Evolutionary conservation across 129 eudicot genomes (phyloP).

Genomic region (Tanacetum coccineum): DNA sequence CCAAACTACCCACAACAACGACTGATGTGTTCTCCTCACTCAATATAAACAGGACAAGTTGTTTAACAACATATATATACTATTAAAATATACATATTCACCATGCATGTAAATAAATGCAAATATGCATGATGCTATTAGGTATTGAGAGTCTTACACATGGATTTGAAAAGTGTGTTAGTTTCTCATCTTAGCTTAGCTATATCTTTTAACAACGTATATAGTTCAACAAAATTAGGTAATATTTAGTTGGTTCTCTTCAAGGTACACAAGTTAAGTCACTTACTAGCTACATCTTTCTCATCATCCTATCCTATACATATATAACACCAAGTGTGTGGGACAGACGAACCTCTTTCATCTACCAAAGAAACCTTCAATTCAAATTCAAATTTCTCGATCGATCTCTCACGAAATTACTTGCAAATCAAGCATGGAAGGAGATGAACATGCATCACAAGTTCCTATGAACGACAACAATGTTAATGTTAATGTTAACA

Average conservation of each 20-base stretch:
- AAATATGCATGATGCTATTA: slow-evolving; percentile 11
- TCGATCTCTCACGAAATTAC: too few relatives aligned
- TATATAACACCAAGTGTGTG: slow-evolving; percentile 29
- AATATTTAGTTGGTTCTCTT: slow-evolving; percentile 64
- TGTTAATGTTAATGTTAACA: slow-evolving; percentile 7
- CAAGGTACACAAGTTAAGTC: slow-evolving; percentile 42
- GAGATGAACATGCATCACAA: too few relatives aligned
- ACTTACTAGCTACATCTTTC: too few relatives aligned
- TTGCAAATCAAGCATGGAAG: slow-evolving; percentile 46
- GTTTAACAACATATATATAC: slow-evolving; percentile 27
- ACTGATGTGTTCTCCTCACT: slow-evolving; percentile 26
- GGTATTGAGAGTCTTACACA: slow-evolving; percentile 31
- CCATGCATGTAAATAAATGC: slow-evolving; percentile 5
- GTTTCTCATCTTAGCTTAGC: slow-evolving; percentile 22
- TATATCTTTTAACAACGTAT: slow-evolving; percentile 33
- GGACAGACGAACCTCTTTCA: slow-evolving; percentile 45
- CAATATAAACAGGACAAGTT: slow-evolving; percentile 27
- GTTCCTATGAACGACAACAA: slow-evolving; percentile 30
- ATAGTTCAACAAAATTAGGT: slow-evolving; percentile 89
- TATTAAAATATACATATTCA: slow-evolving; percentile 5
- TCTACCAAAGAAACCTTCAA: slow-evolving; percentile 42
- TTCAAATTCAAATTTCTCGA: slow-evolving; percentile 10
- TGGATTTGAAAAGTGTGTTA: slow-evolving; percentile 14
- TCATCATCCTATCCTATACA: slow-evolving; percentile 5
- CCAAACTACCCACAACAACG: slow-evolving; percentile 40